These are phyloP conservation scores for Pythium rhizo-oryzae DNA, from an alignment of 352 stramenopile species.

Conservation along the genomic window DNA sequence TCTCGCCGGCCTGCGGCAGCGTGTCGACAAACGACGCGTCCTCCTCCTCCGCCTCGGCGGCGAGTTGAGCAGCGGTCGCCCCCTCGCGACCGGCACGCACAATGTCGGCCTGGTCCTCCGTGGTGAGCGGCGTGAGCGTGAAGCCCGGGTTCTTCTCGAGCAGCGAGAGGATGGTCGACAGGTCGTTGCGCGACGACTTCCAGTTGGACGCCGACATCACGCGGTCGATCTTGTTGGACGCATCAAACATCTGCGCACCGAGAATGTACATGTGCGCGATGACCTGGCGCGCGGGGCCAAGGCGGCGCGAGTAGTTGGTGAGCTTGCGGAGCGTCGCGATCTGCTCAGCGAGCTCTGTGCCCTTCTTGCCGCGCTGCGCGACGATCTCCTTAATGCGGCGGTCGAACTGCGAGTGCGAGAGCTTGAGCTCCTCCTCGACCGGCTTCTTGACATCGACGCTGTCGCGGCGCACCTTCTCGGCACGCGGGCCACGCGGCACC, in stretches of 20 bases:
- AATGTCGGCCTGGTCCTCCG: constrained; percentile 88
- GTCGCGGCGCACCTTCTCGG: constrained; percentile 53
- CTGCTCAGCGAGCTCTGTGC: constrained; percentile 75
- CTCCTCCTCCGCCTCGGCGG: constrained; percentile 86
- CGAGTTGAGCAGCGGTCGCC: constrained; percentile 47
- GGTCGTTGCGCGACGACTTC: constrained; percentile 67
- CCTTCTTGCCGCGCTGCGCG: constrained; percentile 82
- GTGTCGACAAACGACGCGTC: constrained; percentile 84
- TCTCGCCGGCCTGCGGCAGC: constrained; percentile 65
- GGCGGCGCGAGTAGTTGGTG: constrained; percentile 73
- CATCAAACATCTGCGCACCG: constrained; percentile 82
- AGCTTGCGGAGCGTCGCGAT: constrained; percentile 74
- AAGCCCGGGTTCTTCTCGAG: constrained; percentile 87
- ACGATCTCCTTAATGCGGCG: constrained; percentile 86
- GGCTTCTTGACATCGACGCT: constrained; percentile 58
- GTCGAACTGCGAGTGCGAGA: constrained; percentile 79
- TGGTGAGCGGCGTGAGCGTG: constrained; percentile 64
- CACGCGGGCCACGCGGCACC: constrained; percentile 34
- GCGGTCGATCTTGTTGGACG: constrained; percentile 83
- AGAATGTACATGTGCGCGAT: constrained; percentile 84
- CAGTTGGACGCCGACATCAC: constrained; percentile 82
- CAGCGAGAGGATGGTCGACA: constrained; percentile 70
- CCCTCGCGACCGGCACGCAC: constrained; percentile 68
- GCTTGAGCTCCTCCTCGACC: constrained; percentile 85
- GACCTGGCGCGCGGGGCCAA: constrained; percentile 76